Evolutionary conservation across 2,329 filamentous ascomycete genomes (phyloP), one percentile per base, ranked within the genome.

Genomic region (Penicillium digitatum): DNA sequence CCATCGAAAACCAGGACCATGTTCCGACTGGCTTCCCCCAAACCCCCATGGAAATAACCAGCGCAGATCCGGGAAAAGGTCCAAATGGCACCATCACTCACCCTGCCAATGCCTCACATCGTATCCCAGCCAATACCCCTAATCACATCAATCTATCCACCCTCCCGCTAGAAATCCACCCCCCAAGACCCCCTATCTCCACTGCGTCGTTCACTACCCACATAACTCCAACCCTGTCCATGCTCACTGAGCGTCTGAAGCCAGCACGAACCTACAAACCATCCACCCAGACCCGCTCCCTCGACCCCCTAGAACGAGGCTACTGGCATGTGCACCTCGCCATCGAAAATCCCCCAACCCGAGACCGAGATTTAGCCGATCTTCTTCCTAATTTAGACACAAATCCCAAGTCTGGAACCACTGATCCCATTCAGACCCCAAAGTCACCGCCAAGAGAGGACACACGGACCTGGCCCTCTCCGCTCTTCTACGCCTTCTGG

Each of bases 291-390:
- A 72, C 73, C 1, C 77, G 86, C 4, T 66, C 71, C 0, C 72
- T 87, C 1, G 72, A 79, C 3, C 72, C 74, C 0, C 81, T 87
- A 35, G 90, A 95, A 69, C 81, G 92, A 16, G 92, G 91, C 0
- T 85, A 88, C 71, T 96, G 92, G 92, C 70, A 78, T 2, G 65
- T 96, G 5, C 76, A 76, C 6, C 80, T 85, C 16, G 82, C 84
- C 46, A 74, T 95, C 32, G 74, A 24, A 1, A 10, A 40, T 3
- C 20, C 10, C 5, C 43, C 3, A 31, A 14, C 7, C 74, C 6
- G 77, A 76, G 32, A 22, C 11, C 35, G 26, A 48, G 34, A 48
- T 11, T 24, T 26, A 20, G 14, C 7, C 50, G n/a, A 45, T 20
- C 39, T n/a, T 20, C 31, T 16, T 16, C 11, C 20, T 12, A 3